Conservation (phyloP, 352 stramenopile species). For the Pythium dissotocum region DNA sequence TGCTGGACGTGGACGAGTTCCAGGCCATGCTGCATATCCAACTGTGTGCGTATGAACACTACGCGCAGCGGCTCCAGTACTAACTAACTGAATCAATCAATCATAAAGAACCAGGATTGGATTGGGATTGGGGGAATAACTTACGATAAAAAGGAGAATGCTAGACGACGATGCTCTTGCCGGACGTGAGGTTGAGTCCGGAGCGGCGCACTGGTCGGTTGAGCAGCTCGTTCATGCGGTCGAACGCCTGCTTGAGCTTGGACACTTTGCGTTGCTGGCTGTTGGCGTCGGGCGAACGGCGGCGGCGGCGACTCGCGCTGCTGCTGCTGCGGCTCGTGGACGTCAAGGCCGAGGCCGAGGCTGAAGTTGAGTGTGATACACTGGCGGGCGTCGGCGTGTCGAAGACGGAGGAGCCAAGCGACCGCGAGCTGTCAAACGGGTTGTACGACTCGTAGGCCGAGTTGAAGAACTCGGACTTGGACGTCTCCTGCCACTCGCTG, state of each 20-base stretch:
- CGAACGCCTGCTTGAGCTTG: constrained; percentile 59
- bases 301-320: constrained; percentile 9
- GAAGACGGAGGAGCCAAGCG: constrained; percentile 3
- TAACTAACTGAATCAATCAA: not conserved
- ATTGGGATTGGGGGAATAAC: no score
- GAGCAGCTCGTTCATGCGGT: constrained; percentile 72
- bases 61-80: constrained; percentile 35
- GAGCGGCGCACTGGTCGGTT: constrained; percentile 75
- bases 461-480: not conserved
- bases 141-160: not conserved
- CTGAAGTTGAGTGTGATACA: not conserved
- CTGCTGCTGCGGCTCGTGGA: not conserved
- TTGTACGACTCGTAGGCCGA: not conserved
- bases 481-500: constrained; percentile 29
- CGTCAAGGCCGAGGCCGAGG: not conserved
- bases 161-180: constrained; percentile 76
- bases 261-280: constrained; percentile 69
- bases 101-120: no score
- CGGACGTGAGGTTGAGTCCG: constrained; percentile 54
- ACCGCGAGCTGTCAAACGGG: constrained; percentile 17
- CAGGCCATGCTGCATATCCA: constrained; percentile 52
- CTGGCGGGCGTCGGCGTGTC: not conserved
- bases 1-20: constrained; percentile 50
- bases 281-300: constrained; percentile 17
- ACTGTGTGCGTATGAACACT: constrained; percentile 48